Base-by-base conservation (phyloP, 1,284 basidiomycete genomes). In the Cryptococcus sp. region DNA sequence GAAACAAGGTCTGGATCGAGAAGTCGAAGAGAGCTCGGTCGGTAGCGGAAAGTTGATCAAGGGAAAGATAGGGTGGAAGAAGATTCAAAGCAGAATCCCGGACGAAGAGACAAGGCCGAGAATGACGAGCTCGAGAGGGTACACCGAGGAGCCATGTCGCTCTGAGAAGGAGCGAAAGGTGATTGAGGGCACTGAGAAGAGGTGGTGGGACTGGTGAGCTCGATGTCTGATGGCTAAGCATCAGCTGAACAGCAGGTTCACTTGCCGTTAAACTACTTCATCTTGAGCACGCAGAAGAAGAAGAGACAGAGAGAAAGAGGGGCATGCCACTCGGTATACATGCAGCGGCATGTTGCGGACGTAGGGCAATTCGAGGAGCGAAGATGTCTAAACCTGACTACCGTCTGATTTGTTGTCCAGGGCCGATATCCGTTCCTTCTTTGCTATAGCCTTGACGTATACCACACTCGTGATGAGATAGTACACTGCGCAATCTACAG, bases 401-500 rank as follows among this genome's bases (percentile, higher is more conserved):
- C 9, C 14, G 7, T 14, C 28, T n/a, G n/a, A n/a, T 14, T 18
- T n/a, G 16, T 19, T 14, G 21, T 22, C 34, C n/a, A 19, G 11
- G n/a, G 12, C 32, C 25, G 23, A 26, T 3, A 62, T 56, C 2
- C 38, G 37, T 33, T 60, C 58, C 14, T 53, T 53, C 19, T 49
- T 43, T 18, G 39, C 31, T 41, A 54, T 51, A 2, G 60, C 59
- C n/a, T 47, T 28, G 3, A 35, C 47, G 34, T 60, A 63, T 7
- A 60, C 58, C 7, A 43, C 24, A 12, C 57, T 51, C 4, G 53
- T 54, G 44, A 63, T 57, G 24, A 59, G 40, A 43, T 54, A 59
- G 52, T 63, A 63, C 3, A 63, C 35, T 3, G 60, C 58, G 40
- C 57, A 59, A 31, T 63, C 59, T 19, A 60, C 53, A 14, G 54